Evolutionary conservation across 257 asterid species (phyloP).

Genomic region (Mitragyna speciosa): DNA sequence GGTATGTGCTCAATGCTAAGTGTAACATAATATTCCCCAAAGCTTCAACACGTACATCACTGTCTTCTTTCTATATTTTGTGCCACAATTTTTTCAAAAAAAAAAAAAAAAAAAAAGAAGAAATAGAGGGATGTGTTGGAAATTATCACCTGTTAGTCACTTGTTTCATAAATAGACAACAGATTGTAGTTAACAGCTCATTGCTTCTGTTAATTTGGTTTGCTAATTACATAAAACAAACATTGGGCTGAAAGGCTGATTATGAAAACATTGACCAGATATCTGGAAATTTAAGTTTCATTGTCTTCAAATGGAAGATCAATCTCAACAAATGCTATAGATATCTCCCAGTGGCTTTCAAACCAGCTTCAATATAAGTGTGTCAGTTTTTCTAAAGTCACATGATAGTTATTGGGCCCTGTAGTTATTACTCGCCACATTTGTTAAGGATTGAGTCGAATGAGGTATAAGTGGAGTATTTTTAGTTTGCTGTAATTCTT

Average conservation of each 20-base stretch:
- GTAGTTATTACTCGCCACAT: neutral
- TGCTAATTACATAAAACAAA: neutral
- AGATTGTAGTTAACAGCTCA: neutral
- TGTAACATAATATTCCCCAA: neutral
- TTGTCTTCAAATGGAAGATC: neutral
- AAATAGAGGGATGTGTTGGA: neutral
- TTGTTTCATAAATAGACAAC: neutral
- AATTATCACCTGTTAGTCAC: neutral
- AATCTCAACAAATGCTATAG: neutral
- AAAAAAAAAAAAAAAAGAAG: neutral
- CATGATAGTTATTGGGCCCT: neutral
- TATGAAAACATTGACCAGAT: neutral
- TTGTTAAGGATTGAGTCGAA: no score
- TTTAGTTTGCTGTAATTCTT: no score
- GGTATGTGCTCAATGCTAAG: constrained; percentile 36
- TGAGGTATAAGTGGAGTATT: no score
- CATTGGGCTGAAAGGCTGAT: neutral
- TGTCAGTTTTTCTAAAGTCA: neutral
- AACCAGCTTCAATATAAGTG: neutral
- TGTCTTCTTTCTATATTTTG: no score
- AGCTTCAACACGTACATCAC: neutral
- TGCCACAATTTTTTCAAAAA: neutral
- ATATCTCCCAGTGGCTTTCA: neutral
- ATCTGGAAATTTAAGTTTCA: neutral
- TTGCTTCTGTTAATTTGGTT: neutral